phyloP scores from a whole-genome alignment of 169 alveolate genomes.

The Theileria sp. region DNA sequence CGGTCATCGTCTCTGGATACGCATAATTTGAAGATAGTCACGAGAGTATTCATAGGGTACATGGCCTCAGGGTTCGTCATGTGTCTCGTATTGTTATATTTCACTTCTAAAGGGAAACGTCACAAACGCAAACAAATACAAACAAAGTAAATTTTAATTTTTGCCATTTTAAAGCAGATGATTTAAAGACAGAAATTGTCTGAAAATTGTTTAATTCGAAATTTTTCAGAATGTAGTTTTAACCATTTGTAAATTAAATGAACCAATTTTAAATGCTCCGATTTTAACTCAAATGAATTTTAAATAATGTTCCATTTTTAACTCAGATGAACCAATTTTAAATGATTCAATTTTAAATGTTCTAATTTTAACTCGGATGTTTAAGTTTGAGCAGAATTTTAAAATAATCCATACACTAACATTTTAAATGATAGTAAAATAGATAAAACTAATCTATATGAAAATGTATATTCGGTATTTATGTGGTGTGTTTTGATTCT shows the following conservation, averaged over 20 bases:
- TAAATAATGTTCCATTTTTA: too few species aligned
- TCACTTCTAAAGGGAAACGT: neutral
- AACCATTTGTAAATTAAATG: neutral
- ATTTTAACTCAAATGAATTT: too few species aligned
- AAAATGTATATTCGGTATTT: neutral
- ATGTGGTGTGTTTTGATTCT: neutral
- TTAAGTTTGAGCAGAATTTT: neutral
- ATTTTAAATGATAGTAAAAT: neutral
- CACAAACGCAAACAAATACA: neutral
- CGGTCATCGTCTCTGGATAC: neutral
- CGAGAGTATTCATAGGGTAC: neutral
- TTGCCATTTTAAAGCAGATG: neutral
- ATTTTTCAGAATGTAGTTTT: neutral
- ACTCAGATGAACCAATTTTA: neutral
- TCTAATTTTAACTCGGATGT: neutral
- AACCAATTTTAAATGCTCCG: neutral
- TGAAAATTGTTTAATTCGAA: neutral
- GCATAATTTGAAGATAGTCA: neutral
- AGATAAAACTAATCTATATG: neutral
- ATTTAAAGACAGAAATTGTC: neutral
- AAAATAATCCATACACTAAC: neutral
- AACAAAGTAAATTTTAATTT: neutral
- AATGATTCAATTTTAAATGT: too few species aligned
- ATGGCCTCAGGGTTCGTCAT: neutral
- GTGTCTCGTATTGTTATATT: neutral